Evolutionary conservation across 83 land plant genomes (phyloP).

Genomic region (Isoetes engelmannii): DNA sequence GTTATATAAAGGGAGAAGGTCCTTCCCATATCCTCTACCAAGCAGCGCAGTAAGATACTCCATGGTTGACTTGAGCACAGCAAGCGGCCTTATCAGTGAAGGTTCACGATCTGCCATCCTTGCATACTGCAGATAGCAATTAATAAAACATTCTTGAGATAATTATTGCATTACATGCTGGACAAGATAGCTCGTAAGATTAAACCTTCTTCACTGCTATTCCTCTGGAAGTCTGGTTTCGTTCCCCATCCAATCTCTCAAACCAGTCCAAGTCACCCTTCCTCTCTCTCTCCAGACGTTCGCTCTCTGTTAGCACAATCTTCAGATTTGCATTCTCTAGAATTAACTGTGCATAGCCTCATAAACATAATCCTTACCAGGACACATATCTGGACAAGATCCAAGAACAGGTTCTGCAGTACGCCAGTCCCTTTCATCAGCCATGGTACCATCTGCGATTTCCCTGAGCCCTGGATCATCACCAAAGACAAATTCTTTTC

Average conservation of each 20-base stretch:
- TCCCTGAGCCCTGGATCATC: too few species aligned
- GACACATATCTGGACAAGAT: slow-evolving; percentile 88
- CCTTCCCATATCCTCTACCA: slow-evolving; percentile 55
- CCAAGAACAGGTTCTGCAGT: slow-evolving; percentile 58
- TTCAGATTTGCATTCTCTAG: neutral
- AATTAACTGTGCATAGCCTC: neutral
- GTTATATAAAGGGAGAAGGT: slow-evolving; percentile 64
- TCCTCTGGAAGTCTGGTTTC: slow-evolving; percentile 63
- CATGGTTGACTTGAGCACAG: slow-evolving; percentile 73
- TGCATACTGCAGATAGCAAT: slow-evolving; percentile 57
- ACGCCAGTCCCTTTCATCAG: slow-evolving; percentile 26
- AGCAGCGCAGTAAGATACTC: slow-evolving; percentile 63
- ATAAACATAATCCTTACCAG: slow-evolving; percentile 45
- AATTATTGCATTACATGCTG: neutral
- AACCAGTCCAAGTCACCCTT: slow-evolving; percentile 90
- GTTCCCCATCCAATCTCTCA: slow-evolving; percentile 90
- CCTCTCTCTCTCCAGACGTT: slow-evolving; percentile 83
- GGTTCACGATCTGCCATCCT: slow-evolving; percentile 88
- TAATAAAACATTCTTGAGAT: neutral
- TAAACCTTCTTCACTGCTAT: slow-evolving; percentile 74
- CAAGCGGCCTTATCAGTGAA: slow-evolving; percentile 73
- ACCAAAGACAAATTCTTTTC: too few species aligned
- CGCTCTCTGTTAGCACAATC: slow-evolving; percentile 48
- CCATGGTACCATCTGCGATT: too few species aligned
- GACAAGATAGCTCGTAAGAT: neutral